A percentile compares a stretch with the other conserved stretches of the same genome.
phyloP scores from a whole-genome alignment of 345 rosid genomes.

The Citrus sinensis region DNA sequence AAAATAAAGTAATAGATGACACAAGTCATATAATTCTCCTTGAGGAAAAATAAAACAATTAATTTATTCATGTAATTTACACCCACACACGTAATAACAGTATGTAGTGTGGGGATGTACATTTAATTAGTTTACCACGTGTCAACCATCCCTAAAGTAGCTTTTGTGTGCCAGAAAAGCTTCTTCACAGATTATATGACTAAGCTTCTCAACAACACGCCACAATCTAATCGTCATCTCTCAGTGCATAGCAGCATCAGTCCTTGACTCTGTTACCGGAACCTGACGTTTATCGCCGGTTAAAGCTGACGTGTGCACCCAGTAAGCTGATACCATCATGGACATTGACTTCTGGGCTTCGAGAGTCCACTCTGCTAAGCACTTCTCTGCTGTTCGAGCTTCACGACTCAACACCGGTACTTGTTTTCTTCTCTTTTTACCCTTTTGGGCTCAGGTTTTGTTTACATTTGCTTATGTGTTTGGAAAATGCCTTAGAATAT shows the following conservation, averaged over 20 bases:
- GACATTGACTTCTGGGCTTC: slow-evolving; percentile 44
- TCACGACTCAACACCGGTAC: slow-evolving; percentile 29
- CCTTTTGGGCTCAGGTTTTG: not conserved
- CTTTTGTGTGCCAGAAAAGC: slow-evolving; percentile 17
- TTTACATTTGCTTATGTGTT: not conserved
- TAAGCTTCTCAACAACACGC: not conserved
- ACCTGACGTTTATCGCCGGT: slow-evolving; percentile 7
- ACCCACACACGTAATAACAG: too few relatives aligned
- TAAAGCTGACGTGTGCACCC: not conserved
- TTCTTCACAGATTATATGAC: not conserved
- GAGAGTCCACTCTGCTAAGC: slow-evolving; percentile 36
- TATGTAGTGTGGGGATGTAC: too few relatives aligned
- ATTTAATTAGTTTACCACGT: slow-evolving; percentile 16
- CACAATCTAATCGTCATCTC: not conserved
- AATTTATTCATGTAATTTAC: not conserved
- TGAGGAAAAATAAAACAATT: not conserved
- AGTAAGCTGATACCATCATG: slow-evolving; percentile 29
- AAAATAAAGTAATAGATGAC: not conserved
- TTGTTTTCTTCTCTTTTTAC: not conserved
- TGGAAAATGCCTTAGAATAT: not conserved
- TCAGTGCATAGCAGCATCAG: not conserved
- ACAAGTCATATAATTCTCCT: not conserved
- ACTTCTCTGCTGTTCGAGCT: slow-evolving; percentile 31
- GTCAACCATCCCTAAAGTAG: slow-evolving; percentile 17
- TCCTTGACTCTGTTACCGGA: not conserved